phyloP scores from a whole-genome alignment of 2,329 filamentous ascomycete genomes.

The Pseudogymnoascus sp. region DNA sequence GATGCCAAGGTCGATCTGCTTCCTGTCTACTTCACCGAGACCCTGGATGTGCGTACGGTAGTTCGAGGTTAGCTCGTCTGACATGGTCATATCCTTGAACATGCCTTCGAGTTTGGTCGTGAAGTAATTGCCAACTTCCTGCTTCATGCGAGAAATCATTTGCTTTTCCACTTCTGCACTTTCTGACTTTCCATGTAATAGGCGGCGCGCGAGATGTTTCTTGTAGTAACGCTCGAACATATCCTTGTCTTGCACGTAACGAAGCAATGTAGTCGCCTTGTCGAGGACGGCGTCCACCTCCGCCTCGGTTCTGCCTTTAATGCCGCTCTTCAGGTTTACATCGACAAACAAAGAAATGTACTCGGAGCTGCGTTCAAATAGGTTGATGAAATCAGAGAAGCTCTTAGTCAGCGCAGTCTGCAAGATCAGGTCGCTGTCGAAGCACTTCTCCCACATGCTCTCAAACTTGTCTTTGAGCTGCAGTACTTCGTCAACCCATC shows the following conservation, averaged over 20 bases:
- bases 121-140: conserved; percentile 90
- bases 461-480: conserved; percentile 85
- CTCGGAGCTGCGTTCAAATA: conserved; percentile 77
- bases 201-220: conserved; percentile 81
- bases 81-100: conserved; percentile 93
- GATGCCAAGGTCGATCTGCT: conserved; percentile 70
- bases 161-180: conserved; percentile 90
- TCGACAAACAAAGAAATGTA: conserved; percentile 96
- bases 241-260: conserved; percentile 87
- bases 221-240: conserved; percentile 97
- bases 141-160: conserved; percentile 95
- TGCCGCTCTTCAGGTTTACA: conserved; percentile 87
- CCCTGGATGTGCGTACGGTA: conserved; percentile 62
- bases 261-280: conserved; percentile 79
- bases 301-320: conserved; percentile 83
- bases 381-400: conserved; percentile 88
- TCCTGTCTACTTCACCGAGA: conserved; percentile 45
- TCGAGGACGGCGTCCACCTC: conserved; percentile 81
- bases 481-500: conserved; percentile 91
- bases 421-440: conserved; percentile 65
- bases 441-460: conserved; percentile 64
- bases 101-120: conserved; percentile 91
- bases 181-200: conserved; percentile 82
- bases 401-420: conserved; percentile 79
- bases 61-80: conserved; percentile 68